Evolutionary conservation across 108 stramenopile genomes (phyloP).

Genomic region (Thalassiosira profunda): DNA sequence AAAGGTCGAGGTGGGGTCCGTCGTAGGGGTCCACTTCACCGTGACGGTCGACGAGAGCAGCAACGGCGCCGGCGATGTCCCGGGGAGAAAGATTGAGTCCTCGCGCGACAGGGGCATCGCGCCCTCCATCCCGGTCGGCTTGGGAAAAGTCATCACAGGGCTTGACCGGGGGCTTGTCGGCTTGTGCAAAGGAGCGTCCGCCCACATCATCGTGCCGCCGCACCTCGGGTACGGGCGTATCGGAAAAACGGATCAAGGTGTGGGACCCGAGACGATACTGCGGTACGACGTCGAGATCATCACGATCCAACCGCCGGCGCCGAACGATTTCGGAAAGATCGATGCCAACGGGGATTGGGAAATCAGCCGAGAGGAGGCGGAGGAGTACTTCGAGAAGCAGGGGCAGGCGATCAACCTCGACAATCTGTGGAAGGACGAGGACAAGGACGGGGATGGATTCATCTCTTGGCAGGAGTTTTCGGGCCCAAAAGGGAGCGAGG

Average conservation of each 20-base stretch:
- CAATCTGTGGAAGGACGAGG: slow-evolving; percentile 31
- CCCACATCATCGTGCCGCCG: slow-evolving; percentile 28
- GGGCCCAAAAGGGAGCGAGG: slow-evolving; percentile 33
- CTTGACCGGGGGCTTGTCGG: slow-evolving; percentile 37
- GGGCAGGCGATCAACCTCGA: slow-evolving; percentile 17
- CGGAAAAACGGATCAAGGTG: slow-evolving; percentile 23
- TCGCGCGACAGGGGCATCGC: slow-evolving; percentile 30
- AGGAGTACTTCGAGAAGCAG: slow-evolving; percentile 18
- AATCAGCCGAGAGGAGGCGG: slow-evolving; percentile 26
- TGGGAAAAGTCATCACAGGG: slow-evolving; percentile 36
- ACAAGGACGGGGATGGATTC: slow-evolving; percentile 38
- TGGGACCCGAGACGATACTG: slow-evolving; percentile 11
- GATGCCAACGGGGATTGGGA: slow-evolving; percentile 41
- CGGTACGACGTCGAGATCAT: slow-evolving; percentile 30
- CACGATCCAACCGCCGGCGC: slow-evolving; percentile 29
- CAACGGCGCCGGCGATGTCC: background rate
- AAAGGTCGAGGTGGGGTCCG: slow-evolving; percentile 5
- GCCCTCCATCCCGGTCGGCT: slow-evolving; percentile 25
- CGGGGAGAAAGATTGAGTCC: slow-evolving; percentile 27
- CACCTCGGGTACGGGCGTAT: slow-evolving; percentile 19
- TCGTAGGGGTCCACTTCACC: slow-evolving; percentile 37
- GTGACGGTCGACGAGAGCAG: slow-evolving; percentile 20
- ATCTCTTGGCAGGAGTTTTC: slow-evolving; percentile 48
- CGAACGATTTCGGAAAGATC: slow-evolving; percentile 45
- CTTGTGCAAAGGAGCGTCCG: slow-evolving; percentile 20